These are phyloP conservation scores for Paramecium tetraurelia DNA, from an alignment of 73 alveolate genomes.

Conservation along the genomic window DNA sequence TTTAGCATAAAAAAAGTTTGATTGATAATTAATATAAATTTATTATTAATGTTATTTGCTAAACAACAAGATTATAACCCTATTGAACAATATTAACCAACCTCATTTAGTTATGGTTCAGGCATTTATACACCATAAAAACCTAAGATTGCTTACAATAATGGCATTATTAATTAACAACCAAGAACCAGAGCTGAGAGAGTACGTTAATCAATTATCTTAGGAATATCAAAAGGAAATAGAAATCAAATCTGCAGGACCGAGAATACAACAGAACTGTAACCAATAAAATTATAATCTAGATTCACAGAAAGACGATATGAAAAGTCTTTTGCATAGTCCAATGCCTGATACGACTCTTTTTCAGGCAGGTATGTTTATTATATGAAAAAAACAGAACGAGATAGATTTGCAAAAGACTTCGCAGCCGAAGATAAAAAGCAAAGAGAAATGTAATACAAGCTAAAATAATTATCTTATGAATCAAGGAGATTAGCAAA, in stretches of 20 bases:
- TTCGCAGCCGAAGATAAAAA: conserved; percentile 85
- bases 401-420: conserved; percentile 87
- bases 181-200: conserved; percentile 52
- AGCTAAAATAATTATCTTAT: conserved; percentile 67
- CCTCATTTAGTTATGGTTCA: background rate
- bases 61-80: conserved; percentile 33
- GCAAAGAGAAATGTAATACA: conserved; percentile 75
- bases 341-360: conserved; percentile 55
- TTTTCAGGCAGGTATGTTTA: conserved; percentile 50
- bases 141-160: background rate
- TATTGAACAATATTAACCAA: background rate
- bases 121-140: conserved; percentile 14
- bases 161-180: background rate
- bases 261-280: background rate
- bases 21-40: conserved; percentile 12
- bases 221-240: conserved; percentile 7
- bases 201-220: background rate
- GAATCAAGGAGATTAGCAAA: conserved; percentile 70
- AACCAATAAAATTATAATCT: background rate
- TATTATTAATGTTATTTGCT: background rate
- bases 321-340: conserved; percentile 49
- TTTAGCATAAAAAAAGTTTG: background rate
- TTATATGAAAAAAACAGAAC: conserved; percentile 64
- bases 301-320: conserved; percentile 5
- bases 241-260: background rate